A percentile compares a stretch with the other conserved stretches of the same genome.
These are phyloP conservation scores for Phytopythium ostracodes DNA, from an alignment of 352 stramenopile species.

Conservation along the genomic window DNA sequence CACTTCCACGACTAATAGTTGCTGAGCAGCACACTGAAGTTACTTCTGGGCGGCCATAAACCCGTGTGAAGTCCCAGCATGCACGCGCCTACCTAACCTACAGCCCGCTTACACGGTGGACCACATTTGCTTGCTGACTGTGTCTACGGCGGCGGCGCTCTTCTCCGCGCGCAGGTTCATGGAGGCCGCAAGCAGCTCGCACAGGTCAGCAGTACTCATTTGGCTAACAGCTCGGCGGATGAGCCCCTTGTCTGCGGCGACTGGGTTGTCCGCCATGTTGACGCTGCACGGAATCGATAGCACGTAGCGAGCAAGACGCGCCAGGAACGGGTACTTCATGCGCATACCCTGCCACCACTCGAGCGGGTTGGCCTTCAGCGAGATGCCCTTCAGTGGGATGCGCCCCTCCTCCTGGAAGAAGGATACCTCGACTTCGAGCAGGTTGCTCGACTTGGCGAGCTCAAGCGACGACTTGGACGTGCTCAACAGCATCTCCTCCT, in stretches of 20 bases:
- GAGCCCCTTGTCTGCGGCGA: conserved; percentile 38
- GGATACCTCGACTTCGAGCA: conserved; percentile 74
- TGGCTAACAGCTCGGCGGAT: conserved; percentile 27
- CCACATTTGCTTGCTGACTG: conserved; percentile 46
- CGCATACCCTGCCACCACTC: conserved; percentile 77
- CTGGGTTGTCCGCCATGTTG: conserved; percentile 44
- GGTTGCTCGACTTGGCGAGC: conserved; percentile 66
- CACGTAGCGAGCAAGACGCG: conserved; percentile 58
- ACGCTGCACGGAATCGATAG: conserved; percentile 58
- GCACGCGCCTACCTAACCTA: too few relatives aligned
- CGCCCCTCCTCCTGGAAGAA: conserved; percentile 69
- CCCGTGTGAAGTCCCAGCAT: too few relatives aligned
- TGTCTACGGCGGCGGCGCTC: conserved; percentile 28
- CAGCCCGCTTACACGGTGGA: conserved; percentile 40
- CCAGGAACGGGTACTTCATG: conserved; percentile 78
- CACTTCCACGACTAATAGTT: background rate
- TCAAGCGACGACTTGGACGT: conserved; percentile 65
- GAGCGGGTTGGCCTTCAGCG: conserved; percentile 53
- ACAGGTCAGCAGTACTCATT: conserved; percentile 38
- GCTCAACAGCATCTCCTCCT: conserved; percentile 71
- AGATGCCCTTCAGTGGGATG: conserved; percentile 52
- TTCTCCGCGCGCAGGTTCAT: conserved; percentile 59
- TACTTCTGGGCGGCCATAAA: too few relatives aligned
- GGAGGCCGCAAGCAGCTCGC: conserved; percentile 39
- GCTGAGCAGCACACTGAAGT: background rate